Evolutionary conservation across 257 asterid genomes (phyloP).

Genomic region (Plantago ovata): DNA sequence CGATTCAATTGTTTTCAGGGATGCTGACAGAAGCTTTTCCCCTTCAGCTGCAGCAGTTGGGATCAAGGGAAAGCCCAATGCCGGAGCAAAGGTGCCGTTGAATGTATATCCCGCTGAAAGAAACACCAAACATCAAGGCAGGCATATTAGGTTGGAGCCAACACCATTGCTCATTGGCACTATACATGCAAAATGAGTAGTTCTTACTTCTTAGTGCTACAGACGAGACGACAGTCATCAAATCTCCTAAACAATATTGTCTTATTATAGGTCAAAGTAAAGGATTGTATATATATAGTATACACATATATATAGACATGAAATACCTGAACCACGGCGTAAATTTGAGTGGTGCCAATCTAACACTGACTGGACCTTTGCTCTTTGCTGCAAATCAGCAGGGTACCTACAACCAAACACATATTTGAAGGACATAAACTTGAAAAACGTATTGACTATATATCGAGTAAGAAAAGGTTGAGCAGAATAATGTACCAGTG

Average conservation of each 20-base stretch:
- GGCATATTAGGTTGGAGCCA: neutral
- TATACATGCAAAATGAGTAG: neutral
- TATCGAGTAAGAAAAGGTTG: neutral
- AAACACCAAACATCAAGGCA: slow-evolving; percentile 8
- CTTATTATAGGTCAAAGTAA: neutral
- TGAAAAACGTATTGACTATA: neutral
- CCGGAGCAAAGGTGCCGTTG: slow-evolving; percentile 36
- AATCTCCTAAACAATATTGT: too few species aligned
- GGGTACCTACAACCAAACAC: slow-evolving; percentile 62
- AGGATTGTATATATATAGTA: too few species aligned
- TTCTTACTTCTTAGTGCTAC: neutral
- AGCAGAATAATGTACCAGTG: slow-evolving; percentile 61
- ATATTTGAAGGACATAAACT: slow-evolving; percentile 6
- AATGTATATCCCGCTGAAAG: slow-evolving; percentile 47
- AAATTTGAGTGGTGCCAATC: slow-evolving; percentile 94
- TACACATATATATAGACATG: too few species aligned
- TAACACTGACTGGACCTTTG: slow-evolving; percentile 66
- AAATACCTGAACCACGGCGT: slow-evolving; percentile 73
- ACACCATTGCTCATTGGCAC: too few species aligned
- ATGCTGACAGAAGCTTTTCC: slow-evolving; percentile 43
- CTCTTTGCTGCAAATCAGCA: slow-evolving; percentile 56
- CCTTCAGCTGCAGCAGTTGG: slow-evolving; percentile 72
- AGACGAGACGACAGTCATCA: neutral
- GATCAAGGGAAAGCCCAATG: slow-evolving; percentile 47
- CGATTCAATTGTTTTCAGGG: slow-evolving; percentile 56